Percentiles rank a stretch among this genome's conserved stretches.
These are phyloP conservation scores for Coemansia sp. DNA, from an alignment of 192 early-diverging fungal species.

Conservation along the genomic window DNA sequence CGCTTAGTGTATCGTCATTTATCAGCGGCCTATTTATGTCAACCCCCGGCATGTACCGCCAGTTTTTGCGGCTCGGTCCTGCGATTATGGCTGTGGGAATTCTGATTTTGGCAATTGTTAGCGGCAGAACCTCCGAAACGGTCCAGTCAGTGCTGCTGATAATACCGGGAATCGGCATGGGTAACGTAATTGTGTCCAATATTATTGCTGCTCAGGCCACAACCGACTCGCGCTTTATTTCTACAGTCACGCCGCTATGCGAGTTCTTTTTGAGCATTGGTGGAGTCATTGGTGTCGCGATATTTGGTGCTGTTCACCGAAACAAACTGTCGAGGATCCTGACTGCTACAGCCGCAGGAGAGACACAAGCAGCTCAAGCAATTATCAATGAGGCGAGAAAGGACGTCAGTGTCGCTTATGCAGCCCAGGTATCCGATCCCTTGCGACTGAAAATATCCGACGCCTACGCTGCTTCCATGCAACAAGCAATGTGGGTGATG, in stretches of 20 bases:
- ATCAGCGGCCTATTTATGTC: constrained; percentile 67
- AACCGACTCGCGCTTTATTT: constrained; percentile 61
- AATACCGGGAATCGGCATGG: constrained; percentile 73
- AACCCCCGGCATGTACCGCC: constrained; percentile 58
- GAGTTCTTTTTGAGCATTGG: constrained; percentile 72
- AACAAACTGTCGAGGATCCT: constrained; percentile 57
- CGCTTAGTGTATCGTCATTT: constrained; percentile 68
- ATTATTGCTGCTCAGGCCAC: constrained; percentile 71
- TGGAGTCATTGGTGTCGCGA: constrained; percentile 63
- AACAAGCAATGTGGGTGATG: constrained; percentile 52
- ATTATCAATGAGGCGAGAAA: constrained; percentile 57
- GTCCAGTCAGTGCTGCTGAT: constrained; percentile 63
- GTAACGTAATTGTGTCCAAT: constrained; percentile 71
- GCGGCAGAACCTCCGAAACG: constrained; percentile 46
- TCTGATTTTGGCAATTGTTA: constrained; percentile 60
- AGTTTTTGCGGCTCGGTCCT: constrained; percentile 67
- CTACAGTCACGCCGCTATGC: constrained; percentile 65
- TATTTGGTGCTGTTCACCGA: constrained; percentile 63
- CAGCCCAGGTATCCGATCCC: constrained; percentile 29
- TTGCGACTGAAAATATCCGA: constrained; percentile 45
- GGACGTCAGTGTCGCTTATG: constrained; percentile 45
- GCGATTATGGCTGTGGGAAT: constrained; percentile 64
- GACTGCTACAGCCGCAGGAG: constrained; percentile 13
- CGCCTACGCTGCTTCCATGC: constrained; percentile 58
- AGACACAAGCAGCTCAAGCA: constrained; percentile 37